These are phyloP conservation scores for Phytophthora constricta DNA, from an alignment of 352 stramenopile genomes.

Conservation along the genomic window DNA sequence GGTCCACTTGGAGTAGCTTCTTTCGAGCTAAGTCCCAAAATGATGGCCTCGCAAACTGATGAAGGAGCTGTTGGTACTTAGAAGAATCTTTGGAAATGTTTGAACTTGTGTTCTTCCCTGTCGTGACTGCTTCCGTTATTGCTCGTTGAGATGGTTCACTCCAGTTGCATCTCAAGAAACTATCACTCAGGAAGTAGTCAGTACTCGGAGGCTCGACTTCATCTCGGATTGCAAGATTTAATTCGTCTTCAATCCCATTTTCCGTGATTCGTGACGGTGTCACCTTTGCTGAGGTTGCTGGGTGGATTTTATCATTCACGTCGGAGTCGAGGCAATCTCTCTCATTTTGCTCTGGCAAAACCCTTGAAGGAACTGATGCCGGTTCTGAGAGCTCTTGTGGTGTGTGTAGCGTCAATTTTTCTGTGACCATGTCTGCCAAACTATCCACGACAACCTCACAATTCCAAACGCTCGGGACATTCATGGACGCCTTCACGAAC, in stretches of 20 bases:
- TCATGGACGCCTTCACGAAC: constrained; percentile 41
- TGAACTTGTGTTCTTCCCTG: background rate
- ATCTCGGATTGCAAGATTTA: background rate
- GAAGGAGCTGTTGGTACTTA: constrained; percentile 31
- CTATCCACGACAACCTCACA: background rate
- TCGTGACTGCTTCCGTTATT: background rate
- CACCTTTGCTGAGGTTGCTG: background rate
- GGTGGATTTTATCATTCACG: background rate
- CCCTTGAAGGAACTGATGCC: background rate
- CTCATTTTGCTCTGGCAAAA: background rate
- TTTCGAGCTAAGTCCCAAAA: constrained; percentile 58
- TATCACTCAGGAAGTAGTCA: constrained; percentile 44
- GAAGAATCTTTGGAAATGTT: background rate
- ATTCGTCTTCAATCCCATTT: background rate
- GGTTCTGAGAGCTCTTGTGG: constrained; percentile 1
- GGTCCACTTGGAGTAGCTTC: constrained; percentile 45
- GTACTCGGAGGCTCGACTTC: constrained; percentile 31
- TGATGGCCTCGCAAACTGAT: constrained; percentile 46
- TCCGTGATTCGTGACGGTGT: background rate
- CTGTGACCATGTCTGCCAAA: constrained; percentile 14
- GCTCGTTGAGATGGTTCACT: constrained; percentile 14
- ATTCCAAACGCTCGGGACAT: constrained; percentile 43
- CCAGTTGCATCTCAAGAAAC: constrained; percentile 40
- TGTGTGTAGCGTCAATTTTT: constrained; percentile 12
- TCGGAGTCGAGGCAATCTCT: background rate